phyloP scores from a whole-genome alignment of 371 early-diverging fungal genomes.

The Nosema bombycis region DNA sequence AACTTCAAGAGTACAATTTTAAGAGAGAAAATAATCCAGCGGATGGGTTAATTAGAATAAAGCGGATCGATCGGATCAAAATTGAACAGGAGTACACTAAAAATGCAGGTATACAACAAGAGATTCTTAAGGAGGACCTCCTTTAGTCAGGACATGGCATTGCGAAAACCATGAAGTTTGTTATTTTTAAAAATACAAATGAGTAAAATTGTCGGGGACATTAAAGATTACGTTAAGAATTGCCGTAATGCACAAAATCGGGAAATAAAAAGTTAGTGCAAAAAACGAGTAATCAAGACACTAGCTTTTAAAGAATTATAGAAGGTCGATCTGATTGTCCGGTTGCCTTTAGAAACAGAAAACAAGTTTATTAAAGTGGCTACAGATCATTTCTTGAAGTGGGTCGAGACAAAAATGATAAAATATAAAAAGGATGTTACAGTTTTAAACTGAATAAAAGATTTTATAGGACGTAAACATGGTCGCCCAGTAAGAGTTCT shows the following conservation, averaged over 20 bases:
- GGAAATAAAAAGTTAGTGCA: no score
- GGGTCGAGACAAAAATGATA: slow-evolving; percentile 6
- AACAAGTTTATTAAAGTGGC: neutral
- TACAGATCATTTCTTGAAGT: neutral
- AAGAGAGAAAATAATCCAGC: slow-evolving; percentile 5
- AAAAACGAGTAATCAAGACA: neutral
- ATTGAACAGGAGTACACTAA: neutral
- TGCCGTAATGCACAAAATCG: slow-evolving; percentile 13
- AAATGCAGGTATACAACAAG: neutral
- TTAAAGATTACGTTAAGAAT: slow-evolving; percentile 7
- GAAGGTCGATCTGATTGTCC: slow-evolving; percentile 29
- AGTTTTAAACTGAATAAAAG: neutral
- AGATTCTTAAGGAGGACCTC: neutral
- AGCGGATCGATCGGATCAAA: neutral
- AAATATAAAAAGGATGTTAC: neutral
- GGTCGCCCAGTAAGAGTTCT: slow-evolving; percentile 4
- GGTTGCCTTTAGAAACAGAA: neutral
- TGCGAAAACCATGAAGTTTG: slow-evolving; percentile 14
- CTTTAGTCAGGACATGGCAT: neutral
- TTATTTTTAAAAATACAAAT: slow-evolving; percentile 9
- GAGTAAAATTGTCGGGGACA: slow-evolving; percentile 13
- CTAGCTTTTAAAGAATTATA: neutral
- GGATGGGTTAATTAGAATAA: slow-evolving; percentile 1
- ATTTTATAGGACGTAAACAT: slow-evolving; percentile 9
- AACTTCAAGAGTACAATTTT: slow-evolving; percentile 27